These are phyloP conservation scores for Rhododendron henanense DNA, from an alignment of 148 eudicot species.

Conservation along the genomic window DNA sequence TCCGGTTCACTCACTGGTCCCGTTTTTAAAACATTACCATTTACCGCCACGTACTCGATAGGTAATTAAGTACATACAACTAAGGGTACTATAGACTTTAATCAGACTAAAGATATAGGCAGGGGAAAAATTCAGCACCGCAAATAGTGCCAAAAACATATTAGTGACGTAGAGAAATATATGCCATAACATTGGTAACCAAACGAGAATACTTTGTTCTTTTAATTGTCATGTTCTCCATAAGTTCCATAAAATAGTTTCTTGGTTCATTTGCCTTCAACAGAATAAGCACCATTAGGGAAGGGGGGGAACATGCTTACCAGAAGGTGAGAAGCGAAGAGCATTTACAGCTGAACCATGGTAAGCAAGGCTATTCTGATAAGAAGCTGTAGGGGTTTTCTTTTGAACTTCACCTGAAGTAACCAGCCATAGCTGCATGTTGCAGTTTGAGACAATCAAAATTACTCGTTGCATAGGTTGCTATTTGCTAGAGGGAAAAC, in stretches of 20 bases:
- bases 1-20: background rate
- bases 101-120: background rate
- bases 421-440: constrained; percentile 68
- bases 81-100: background rate
- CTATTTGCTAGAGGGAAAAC: background rate
- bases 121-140: background rate
- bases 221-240: background rate
- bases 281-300: background rate
- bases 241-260: background rate
- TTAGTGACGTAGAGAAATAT: background rate
- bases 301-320: constrained; percentile 27
- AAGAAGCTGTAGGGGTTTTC: constrained; percentile 62
- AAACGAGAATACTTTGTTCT: background rate
- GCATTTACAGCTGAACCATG: constrained; percentile 91
- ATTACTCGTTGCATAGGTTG: background rate
- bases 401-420: constrained; percentile 51
- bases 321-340: constrained; percentile 87
- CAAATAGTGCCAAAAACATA: background rate
- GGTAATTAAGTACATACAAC: background rate
- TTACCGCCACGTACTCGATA: background rate
- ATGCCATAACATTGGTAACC: background rate
- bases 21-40: too few relatives aligned
- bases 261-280: background rate
- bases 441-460: constrained; percentile 12
- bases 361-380: constrained; percentile 76